Base-by-base conservation (phyloP, 2,329 filamentous ascomycete species). In the Xylaria digitata region DNA sequence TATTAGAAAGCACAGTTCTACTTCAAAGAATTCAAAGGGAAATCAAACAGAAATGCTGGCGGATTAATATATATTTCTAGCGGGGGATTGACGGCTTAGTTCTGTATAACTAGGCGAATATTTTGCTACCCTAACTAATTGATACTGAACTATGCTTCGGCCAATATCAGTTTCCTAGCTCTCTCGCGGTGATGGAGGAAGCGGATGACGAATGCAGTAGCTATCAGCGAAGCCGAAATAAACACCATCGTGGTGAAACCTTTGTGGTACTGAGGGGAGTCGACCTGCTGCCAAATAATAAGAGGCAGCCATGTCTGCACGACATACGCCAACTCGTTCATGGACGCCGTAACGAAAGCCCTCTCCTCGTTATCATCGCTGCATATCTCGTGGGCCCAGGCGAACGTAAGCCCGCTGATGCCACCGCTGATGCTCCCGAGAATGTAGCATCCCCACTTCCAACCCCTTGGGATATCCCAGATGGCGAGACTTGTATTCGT, bases 311-410 rank as follows among this genome's bases (percentile, higher is more conserved):
- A 92, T 0, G 89, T 87, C 73, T 92, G 89, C 49, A 92, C 78
- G 1, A 91, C 88, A 66, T 91, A 91, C 0, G 89, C 89, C 80
- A 92, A 85, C 74, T 90, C 85, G 66, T 92, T 92, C 87, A 92
- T 92, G 17, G 82, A 79, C 0, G 83, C 89, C 0, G 89, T 84
- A 0, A 92, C 88, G 3, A 92, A 79, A 0, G 90, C 89, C 9
- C 89, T 81, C 78, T 92, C 89, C 75, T 92, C 89, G 61, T 89
- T 84, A 66, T 85, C 82, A 11, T 80, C 82, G 43, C 77, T 78
- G 72, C 82, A 85, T 48, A 85, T 84, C 71, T 85, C 83, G 65
- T 84, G 81, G 0, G 82, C 82, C 83, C 83, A 85, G 0, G 83
- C 81, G 63, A 83, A 84, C 0, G 80, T 81, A 9, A 85, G 73